These are phyloP conservation scores for Trypanosoma melophagium DNA, from an alignment of 208 protist genomes.

Conservation along the genomic window DNA sequence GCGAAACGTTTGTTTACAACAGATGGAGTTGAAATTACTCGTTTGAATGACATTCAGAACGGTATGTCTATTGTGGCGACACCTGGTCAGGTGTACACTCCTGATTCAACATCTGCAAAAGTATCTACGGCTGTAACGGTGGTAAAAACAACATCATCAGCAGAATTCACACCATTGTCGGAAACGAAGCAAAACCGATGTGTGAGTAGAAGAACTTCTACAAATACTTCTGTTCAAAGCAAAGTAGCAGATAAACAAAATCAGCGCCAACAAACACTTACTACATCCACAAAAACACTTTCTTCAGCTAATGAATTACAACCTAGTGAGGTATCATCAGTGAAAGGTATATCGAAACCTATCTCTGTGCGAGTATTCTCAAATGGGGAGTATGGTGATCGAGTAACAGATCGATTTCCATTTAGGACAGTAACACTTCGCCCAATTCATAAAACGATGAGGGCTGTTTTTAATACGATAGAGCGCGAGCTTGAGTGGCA, in stretches of 20 bases:
- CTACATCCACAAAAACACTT: too few species aligned
- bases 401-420: constrained; percentile 42
- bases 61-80: constrained; percentile 66
- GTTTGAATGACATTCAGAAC: constrained; percentile 35
- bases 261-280: too few species aligned
- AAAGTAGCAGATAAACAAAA: too few species aligned
- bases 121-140: too few species aligned
- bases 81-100: constrained; percentile 37
- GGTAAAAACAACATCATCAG: too few species aligned
- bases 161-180: too few species aligned
- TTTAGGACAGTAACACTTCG: constrained; percentile 84
- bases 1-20: constrained; percentile 67
- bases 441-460: constrained; percentile 78
- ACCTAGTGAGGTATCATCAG: not conserved
- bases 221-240: too few species aligned
- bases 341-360: constrained; percentile 31
- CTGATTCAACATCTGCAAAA: constrained; percentile 7
- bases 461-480: constrained; percentile 64
- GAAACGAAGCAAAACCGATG: too few species aligned
- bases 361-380: constrained; percentile 85
- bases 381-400: constrained; percentile 86
- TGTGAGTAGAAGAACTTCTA: too few species aligned
- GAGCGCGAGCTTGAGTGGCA: constrained; percentile 84
- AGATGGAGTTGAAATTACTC: constrained; percentile 57
- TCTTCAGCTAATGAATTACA: not conserved